Evolutionary conservation across 345 rosid genomes (phyloP), one percentile per base, ranked within the genome.

Genomic region (Garcia nutans): DNA sequence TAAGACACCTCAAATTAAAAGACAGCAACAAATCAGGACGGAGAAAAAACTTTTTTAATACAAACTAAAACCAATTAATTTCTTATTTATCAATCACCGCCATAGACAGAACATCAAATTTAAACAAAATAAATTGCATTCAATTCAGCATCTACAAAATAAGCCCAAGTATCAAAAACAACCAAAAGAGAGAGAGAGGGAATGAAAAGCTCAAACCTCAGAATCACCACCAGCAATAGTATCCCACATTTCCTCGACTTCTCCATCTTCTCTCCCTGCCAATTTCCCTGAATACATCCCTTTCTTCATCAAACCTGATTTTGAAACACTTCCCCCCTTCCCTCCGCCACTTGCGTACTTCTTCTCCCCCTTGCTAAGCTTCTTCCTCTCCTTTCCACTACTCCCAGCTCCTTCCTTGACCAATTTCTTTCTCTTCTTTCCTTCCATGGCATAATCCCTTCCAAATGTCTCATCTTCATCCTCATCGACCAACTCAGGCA

Each of bases 161-260:
- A 57, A 68, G 10, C 10, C 2, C 4, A 37, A 15, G 45, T 50
- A 54, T 17, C 58, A 59, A 71, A 52, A 71, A 0, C 10, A 54
- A 28, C 31, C 31, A 28, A 24, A 76, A 22, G 2, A 6, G 31
- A 1, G 8, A 44, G 19, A 50, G 37, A 61, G 22, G 45, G 19
- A 50, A 47, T 45, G 17, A n/a, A 52, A 65, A 37, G 24, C 5
- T 0, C 23, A 71, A 73, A 92, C 99, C 94, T 93, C 97, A 19
- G 99, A 93, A 84, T 95, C 92, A 64, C 86, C 91, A 1, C 89
- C 88, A 2, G 96, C 97, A 76, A 93, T 90, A 44, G 94, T 91
- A 37, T 91, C 86, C 99, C 99, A 96, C 98, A 96, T 92, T 91
- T 93, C 99, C 72, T 90, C 87, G 28, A 96, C 89, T 79, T 86